Percentiles rank a stretch among this genome's conserved stretches.
Evolutionary conservation across 2,329 filamentous ascomycete species (phyloP).

Genomic region (Claviceps capensis): DNA sequence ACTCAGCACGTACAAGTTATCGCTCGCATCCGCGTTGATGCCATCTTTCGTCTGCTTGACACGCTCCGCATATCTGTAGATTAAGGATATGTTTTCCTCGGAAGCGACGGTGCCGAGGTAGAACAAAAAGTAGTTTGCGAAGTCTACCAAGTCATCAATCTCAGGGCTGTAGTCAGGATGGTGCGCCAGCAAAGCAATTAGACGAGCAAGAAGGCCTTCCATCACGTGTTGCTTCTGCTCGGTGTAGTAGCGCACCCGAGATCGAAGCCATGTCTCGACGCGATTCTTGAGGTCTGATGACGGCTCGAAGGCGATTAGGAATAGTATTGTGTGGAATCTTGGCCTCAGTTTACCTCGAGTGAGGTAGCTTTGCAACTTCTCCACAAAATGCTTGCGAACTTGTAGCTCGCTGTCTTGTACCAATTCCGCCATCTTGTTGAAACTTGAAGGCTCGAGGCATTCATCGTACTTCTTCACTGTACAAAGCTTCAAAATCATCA

Average conservation of each 20-base stretch:
- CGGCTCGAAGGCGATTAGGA: slow-evolving; percentile 86
- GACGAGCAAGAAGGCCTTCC: slow-evolving; percentile 67
- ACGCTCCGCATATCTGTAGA: slow-evolving; percentile 84
- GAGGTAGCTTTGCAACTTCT: slow-evolving; percentile 83
- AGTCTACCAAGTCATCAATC: slow-evolving; percentile 59
- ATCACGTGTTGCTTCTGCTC: slow-evolving; percentile 49
- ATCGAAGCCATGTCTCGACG: slow-evolving; percentile 79
- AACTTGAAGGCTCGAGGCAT: slow-evolving; percentile 56
- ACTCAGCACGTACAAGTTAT: slow-evolving; percentile 72
- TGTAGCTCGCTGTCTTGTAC: slow-evolving; percentile 63
- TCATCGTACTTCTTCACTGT: slow-evolving; percentile 63
- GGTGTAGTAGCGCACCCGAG: slow-evolving; percentile 54
- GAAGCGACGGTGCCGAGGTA: slow-evolving; percentile 74
- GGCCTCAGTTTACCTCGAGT: slow-evolving; percentile 54
- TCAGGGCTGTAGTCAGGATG: slow-evolving; percentile 74
- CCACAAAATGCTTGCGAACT: slow-evolving; percentile 67
- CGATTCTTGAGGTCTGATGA: slow-evolving; percentile 56
- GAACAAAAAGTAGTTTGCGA: slow-evolving; percentile 79
- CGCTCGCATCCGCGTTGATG: slow-evolving; percentile 51
- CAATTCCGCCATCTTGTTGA: slow-evolving; percentile 69
- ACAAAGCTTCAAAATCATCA: slow-evolving; percentile 73
- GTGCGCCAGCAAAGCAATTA: slow-evolving; percentile 80
- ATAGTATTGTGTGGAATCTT: slow-evolving; percentile 81
- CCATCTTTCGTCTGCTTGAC: slow-evolving; percentile 83
- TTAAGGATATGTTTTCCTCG: slow-evolving; percentile 74